Percentiles rank a stretch among this genome's conserved stretches.
Conservation (phyloP, 345 rosid genomes). For the Melaleuca quinquenervia region DNA sequence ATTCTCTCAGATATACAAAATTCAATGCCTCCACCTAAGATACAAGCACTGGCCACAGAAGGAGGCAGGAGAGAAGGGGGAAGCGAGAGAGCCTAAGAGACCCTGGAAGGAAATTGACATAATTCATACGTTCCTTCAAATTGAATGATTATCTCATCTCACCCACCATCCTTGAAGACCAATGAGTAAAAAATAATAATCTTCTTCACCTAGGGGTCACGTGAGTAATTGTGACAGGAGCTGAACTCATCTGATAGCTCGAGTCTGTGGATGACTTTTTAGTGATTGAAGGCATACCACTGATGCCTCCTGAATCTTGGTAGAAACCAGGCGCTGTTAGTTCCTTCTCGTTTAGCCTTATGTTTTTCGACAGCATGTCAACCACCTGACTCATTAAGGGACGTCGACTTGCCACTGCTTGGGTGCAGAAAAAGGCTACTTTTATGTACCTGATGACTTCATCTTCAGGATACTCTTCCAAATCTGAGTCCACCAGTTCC, state of each 20-base stretch:
- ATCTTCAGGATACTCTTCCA: slow-evolving; percentile 38
- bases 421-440: slow-evolving; percentile 68
- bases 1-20: background rate
- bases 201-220: slow-evolving; percentile 41
- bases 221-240: slow-evolving; percentile 41
- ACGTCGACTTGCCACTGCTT: slow-evolving; percentile 36
- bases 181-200: background rate
- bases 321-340: slow-evolving; percentile 58
- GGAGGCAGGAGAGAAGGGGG: background rate
- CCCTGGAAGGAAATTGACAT: background rate
- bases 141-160: background rate
- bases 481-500: slow-evolving; percentile 45
- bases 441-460: slow-evolving; percentile 41
- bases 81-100: background rate
- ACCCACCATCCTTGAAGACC: background rate
- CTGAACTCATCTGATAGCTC: slow-evolving; percentile 31
- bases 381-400: slow-evolving; percentile 60
- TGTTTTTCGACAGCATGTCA: slow-evolving; percentile 43
- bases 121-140: background rate
- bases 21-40: background rate
- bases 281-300: slow-evolving; percentile 5
- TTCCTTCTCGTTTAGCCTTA: slow-evolving; percentile 34
- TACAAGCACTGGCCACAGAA: background rate
- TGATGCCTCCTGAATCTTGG: slow-evolving; percentile 8
- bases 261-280: slow-evolving; percentile 22